phyloP scores from a whole-genome alignment of 331 rosid genomes.

The Dryas integrifolia region DNA sequence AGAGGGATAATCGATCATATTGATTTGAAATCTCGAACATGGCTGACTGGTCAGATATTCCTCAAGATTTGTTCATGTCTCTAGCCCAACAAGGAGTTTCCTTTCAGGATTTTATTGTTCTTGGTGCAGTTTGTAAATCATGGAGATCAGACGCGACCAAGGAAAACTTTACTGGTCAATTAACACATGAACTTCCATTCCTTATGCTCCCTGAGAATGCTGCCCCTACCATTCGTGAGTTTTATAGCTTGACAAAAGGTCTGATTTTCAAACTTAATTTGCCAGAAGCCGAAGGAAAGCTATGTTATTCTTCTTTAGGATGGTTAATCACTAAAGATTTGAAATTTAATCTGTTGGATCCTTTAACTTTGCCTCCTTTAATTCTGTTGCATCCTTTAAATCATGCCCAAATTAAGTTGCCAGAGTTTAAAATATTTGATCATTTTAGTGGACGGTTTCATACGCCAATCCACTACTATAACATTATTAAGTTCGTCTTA shows the following conservation, averaged over 20 bases:
- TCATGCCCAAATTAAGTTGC: neutral
- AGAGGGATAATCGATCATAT: no score
- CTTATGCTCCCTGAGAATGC: neutral
- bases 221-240: neutral
- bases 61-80: neutral
- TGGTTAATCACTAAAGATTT: neutral
- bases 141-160: neutral
- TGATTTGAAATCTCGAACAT: no score
- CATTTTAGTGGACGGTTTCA: no score
- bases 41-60: conserved; percentile 4
- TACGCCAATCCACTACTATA: no score
- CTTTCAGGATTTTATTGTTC: neutral
- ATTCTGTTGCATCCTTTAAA: neutral
- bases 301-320: neutral
- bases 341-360: neutral
- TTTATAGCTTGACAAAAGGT: neutral
- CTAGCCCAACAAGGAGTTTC: neutral
- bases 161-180: neutral
- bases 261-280: neutral
- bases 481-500: neutral
- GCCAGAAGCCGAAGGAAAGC: neutral
- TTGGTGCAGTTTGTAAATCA: conserved; percentile 2
- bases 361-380: neutral
- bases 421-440: neutral
- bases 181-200: neutral